Percentiles rank a stretch among this genome's conserved stretches.
Conservation (phyloP, 305 asterid genomes). For the Fraxinus sp. region DNA sequence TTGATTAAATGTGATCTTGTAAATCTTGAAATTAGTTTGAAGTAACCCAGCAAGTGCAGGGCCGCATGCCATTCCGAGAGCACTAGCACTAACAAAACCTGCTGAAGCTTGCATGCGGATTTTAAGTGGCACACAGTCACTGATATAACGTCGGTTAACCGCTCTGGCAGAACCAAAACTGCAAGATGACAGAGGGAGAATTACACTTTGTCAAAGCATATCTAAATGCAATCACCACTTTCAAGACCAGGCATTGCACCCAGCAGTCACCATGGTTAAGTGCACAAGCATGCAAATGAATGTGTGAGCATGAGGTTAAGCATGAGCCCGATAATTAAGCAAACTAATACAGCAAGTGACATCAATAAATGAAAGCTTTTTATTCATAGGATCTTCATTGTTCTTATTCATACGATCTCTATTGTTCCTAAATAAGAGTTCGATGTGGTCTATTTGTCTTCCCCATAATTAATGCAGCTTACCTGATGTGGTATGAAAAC, state of each 20-base stretch:
- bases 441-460: neutral
- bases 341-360: neutral
- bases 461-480: neutral
- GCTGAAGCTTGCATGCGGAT: slow-evolving; percentile 95
- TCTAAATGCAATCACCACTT: slow-evolving; percentile 8
- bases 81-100: slow-evolving; percentile 98
- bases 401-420: neutral
- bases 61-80: slow-evolving; percentile 99
- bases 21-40: slow-evolving; percentile 67
- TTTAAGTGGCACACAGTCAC: neutral
- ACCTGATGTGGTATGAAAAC: neutral
- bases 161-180: slow-evolving; percentile 99
- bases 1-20: slow-evolving; percentile 76
- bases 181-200: slow-evolving; percentile 32
- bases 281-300: neutral
- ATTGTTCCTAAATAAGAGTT: neutral
- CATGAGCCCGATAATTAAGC: neutral
- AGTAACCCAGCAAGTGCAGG: slow-evolving; percentile 97
- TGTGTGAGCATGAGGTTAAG: neutral
- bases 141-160: slow-evolving; percentile 86
- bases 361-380: neutral
- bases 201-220: slow-evolving; percentile 21
- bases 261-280: neutral
- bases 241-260: slow-evolving; percentile 11
- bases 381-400: neutral